Base-by-base conservation (phyloP, 1,284 basidiomycete species). In the Mycena citricolor region DNA sequence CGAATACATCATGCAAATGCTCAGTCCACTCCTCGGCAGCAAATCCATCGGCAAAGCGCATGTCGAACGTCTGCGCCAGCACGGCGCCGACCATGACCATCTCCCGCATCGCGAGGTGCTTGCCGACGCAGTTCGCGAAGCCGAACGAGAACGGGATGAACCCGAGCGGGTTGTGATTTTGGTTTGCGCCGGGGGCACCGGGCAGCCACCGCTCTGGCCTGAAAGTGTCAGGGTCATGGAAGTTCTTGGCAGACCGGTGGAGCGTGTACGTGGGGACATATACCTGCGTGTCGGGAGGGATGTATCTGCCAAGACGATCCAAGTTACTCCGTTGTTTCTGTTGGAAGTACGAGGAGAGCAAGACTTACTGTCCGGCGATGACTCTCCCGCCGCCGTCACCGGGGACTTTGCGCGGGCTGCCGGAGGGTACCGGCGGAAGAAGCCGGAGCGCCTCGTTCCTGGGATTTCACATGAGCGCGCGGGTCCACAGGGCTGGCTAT, bases 391-490 rank as follows among this genome's bases (percentile, higher is more conserved):
- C 66, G 13, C 65, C 64, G 31, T n/a, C n/a, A n/a, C 50, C 52
- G 1, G 66, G 63, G 12, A 72, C 66, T n/a, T 67, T 63, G 31
- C 82, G 73, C 42, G 78, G 74, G 19, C 73, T 68, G 29, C 72
- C 73, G 20, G 70, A 73, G 8, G 73, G 68, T 10, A 81, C 62
- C 8, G 78, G 68, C 8, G 81, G 78, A 31, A 69, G 68, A 25
- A 84, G 61, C 31, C 83, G 68, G 36, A 84, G 56, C 0, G 71
- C 61, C 57, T 85, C 82, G 29, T 82, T 79, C 45, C 81, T 84
- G 57, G n/a, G 20, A 4, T 29, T 32, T 55, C 28, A 57, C 22
- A 33, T 4, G 12, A 28, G 36, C 39, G 11, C 14, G 46, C 21
- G 22, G 30, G 16, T 43, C 41, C 40, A 30, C 23, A 8, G 32